These are phyloP conservation scores for Blastocystis sp. DNA, from an alignment of 352 stramenopile genomes.

Conservation along the genomic window DNA sequence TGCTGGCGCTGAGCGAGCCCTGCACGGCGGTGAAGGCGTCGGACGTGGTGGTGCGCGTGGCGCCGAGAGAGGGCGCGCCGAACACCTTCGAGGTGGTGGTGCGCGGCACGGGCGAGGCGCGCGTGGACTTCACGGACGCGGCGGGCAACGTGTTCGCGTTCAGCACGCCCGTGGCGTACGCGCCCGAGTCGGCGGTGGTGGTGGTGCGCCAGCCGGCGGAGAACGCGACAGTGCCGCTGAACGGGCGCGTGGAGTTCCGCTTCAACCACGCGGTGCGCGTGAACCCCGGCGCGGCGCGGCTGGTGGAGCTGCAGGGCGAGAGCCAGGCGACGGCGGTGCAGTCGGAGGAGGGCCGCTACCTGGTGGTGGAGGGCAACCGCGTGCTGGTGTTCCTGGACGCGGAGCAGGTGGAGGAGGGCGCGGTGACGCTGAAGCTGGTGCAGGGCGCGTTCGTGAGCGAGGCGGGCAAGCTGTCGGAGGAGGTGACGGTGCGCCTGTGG, in stretches of 20 bases:
- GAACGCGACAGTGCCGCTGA: constrained; percentile 40
- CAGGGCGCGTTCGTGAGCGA: constrained; percentile 21
- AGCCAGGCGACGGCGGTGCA: neutral
- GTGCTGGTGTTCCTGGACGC: constrained; percentile 44
- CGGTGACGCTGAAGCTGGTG: neutral
- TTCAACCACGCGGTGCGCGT: constrained; percentile 37
- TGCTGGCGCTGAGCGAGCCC: constrained; percentile 27
- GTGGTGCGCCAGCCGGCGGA: neutral
- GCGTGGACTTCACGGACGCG: constrained; percentile 14
- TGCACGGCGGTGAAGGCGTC: neutral
- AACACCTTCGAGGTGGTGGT: constrained; percentile 54
- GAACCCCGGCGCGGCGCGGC: neutral
- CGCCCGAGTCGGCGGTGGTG: neutral
- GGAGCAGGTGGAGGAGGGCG: neutral
- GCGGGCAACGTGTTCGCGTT: constrained; percentile 38
- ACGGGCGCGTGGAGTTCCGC: constrained; percentile 48
- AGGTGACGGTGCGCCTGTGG: constrained; percentile 2
- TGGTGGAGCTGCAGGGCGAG: neutral
- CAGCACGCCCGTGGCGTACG: neutral
- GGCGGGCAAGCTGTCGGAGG: neutral
- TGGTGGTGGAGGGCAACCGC: constrained; percentile 40
- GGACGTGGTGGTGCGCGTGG: constrained; percentile 7
- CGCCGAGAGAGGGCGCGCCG: neutral
- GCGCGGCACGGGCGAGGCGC: neutral
- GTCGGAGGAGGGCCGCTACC: neutral